These are phyloP conservation scores for Ophiocordyceps australis DNA, from an alignment of 2,329 filamentous ascomycete species.

Conservation along the genomic window DNA sequence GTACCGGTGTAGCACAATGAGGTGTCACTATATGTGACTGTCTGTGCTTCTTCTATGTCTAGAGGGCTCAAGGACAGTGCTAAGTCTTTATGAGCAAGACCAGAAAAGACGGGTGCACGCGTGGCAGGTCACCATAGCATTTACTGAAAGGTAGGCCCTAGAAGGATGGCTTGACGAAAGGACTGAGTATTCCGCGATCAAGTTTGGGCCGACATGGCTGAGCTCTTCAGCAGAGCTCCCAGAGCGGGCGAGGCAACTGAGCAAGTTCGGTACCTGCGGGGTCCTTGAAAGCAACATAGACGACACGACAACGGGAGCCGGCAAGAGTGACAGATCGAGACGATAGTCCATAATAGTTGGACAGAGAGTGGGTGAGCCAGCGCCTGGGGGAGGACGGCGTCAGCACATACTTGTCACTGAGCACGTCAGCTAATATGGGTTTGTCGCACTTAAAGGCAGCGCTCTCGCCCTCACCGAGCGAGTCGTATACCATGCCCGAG, in stretches of 20 bases:
- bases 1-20: too few relatives aligned
- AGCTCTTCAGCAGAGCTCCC: conserved; percentile 41
- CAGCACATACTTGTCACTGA: not conserved
- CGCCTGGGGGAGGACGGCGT: conserved; percentile 32
- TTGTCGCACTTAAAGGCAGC: conserved; percentile 72
- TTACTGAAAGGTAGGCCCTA: too few relatives aligned
- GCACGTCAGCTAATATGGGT: too few relatives aligned
- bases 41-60: too few relatives aligned
- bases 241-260: conserved; percentile 41
- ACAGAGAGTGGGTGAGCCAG: conserved; percentile 87
- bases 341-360: conserved; percentile 74
- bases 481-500: conserved; percentile 61
- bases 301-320: conserved; percentile 54
- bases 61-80: too few relatives aligned
- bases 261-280: conserved; percentile 9
- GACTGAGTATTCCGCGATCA: not conserved
- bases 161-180: too few relatives aligned
- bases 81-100: too few relatives aligned
- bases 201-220: not conserved
- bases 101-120: too few relatives aligned
- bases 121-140: too few relatives aligned
- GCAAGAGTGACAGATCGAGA: conserved; percentile 66
- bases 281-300: conserved; percentile 58
- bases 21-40: too few relatives aligned
- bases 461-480: conserved; percentile 52